Evolutionary conservation across 495 filamentous ascomycete genomes (phyloP).

Genomic region (Penicillium dipodomyicola): DNA sequence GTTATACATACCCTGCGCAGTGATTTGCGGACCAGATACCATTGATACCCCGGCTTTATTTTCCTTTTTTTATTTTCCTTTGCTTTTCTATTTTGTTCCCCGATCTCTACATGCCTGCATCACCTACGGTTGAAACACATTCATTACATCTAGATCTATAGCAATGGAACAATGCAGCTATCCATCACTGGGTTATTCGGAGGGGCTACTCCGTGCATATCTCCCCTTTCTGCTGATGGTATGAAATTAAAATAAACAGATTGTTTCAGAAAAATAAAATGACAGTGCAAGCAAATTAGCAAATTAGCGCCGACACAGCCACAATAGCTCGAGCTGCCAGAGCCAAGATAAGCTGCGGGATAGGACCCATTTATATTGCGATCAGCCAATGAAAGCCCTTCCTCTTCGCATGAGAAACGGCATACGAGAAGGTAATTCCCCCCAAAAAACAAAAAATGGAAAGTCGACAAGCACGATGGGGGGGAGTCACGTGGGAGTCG

Average conservation of each 20-base stretch:
- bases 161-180: background rate
- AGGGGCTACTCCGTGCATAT: background rate
- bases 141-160: background rate
- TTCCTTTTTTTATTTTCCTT: background rate
- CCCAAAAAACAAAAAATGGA: background rate
- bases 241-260: background rate
- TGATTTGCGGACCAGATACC: background rate
- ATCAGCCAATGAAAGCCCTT: background rate
- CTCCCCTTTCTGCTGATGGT: background rate
- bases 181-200: background rate
- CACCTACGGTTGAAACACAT: background rate
- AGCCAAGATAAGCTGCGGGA: constrained; percentile 11
- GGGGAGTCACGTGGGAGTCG: constrained; percentile 7
- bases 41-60: background rate
- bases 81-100: background rate
- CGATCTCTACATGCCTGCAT: background rate
- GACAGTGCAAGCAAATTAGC: constrained; percentile 8
- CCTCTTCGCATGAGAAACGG: background rate
- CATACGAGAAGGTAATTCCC: background rate
- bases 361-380: constrained; percentile 5
- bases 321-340: constrained; percentile 8
- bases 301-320: constrained; percentile 11
- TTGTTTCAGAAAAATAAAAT: constrained; percentile 4
- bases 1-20: background rate
- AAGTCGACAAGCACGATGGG: background rate